Base-by-base conservation (phyloP, 495 filamentous ascomycete species). In the Penicillium cataractarum region DNA sequence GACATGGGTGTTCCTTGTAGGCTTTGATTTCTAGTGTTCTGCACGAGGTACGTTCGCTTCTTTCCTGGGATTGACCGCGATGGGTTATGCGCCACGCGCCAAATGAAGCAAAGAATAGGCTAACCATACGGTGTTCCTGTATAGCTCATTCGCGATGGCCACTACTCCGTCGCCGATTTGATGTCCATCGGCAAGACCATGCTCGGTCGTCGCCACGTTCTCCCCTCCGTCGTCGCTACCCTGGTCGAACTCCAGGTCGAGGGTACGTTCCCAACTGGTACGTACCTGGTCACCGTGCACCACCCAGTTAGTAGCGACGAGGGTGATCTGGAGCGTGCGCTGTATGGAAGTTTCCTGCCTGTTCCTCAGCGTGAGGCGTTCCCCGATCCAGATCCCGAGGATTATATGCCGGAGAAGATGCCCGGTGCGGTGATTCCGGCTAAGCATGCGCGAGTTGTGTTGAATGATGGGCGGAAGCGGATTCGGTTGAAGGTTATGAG, bases 201-300 rank as follows among this genome's bases (percentile, higher is more conserved):
- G 86, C 91, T 99, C 17, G 95, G 96, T 61, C 91, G 95, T 4
- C 90, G 94, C 26, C 96, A 99, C 74, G 95, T 99, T 63, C 81
- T 92, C 17, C 92, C 96, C 26, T 86, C 88, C 19, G 95, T 99
- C 31, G 80, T 86, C 27, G 78, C 84, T 3, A 89, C 90, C 12
- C 84, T 99, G 27, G 80, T 83, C 55, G 90, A 96, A 78, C 84
- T 99, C 62, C 91, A 93, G 80, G 89, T 98, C 60, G 95, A 99
- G 76, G 95, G 96, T 39, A 99, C 95, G 0, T 99, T 99, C 65
- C 87, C 84, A 4, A 87, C 82, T 9, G 96, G 95, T 35, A 97
- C 93, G 15, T 98, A 97, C 71, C 86, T 99, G 19, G 95, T 99
- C 1, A 99, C 95, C 0, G 91, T 99, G 24, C 92, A 97, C 74